Evolutionary conservation across 768 basidiomycete genomes (phyloP), one percentile per base, ranked within the genome.

Genomic region (Cystobasidium onofrii): DNA sequence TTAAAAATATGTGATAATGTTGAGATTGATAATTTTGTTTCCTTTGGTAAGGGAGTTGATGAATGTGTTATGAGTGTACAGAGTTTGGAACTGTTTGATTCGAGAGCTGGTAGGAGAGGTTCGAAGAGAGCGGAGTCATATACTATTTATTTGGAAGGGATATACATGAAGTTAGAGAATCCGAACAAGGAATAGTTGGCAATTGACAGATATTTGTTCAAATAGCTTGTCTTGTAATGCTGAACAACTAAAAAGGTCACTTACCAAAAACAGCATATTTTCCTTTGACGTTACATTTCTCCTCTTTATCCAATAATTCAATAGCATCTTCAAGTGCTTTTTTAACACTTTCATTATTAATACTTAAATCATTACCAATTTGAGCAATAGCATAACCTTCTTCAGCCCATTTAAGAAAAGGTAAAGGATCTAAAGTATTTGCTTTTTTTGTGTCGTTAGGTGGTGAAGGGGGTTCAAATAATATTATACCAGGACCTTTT

Each of bases 351-450:
- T 34, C 18, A 15, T 36, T 20, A 23, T 29, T 25, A 15, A 15
- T 18, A 72, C 23, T 33, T 23, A 64, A 25, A 72, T 72, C 57
- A 55, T 70, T 34, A 20, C 34, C 50, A 31, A 76, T 44, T 17
- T 43, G 25, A 15, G 67, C 66, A 17, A 73, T 63, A n/a, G 57
- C 55, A 46, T 73, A 76, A 3, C 76, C 76, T 52, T 77, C 76
- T 55, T 77, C 76, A 10, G 75, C 76, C 76, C 76, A 77, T 34
- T 77, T 77, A 31, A 46, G 31, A 10, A 44, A 41, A 27, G 76
- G 76, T 4, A 44, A n/a, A 12, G 76, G 76, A 41, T 77, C 76
- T 12, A 75, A 64, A 15, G 64, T 62, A 29, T 31, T 46, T 6
- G 50, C 66, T 70, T 44, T 34, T 18, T 29, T 25, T 25, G 55